Percentiles rank a stretch among this genome's conserved stretches.
These are phyloP conservation scores for Cichorium intybus DNA, from an alignment of 140 eudicot species.

Conservation along the genomic window DNA sequence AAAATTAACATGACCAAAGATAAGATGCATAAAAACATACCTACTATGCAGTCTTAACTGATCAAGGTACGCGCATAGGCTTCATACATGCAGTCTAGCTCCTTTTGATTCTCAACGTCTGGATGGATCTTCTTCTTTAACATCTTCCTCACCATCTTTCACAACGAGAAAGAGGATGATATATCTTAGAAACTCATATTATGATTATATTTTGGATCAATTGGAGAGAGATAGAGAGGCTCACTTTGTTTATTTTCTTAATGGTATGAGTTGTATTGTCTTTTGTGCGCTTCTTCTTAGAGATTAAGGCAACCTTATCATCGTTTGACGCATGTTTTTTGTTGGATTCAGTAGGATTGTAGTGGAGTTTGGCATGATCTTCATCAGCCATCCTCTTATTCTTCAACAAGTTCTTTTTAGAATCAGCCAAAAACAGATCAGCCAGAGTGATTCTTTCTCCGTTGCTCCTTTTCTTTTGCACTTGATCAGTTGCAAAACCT, in stretches of 20 bases:
- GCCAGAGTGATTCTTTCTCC: constrained; percentile 68
- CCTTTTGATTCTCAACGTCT: constrained; percentile 41
- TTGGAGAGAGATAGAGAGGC: constrained; percentile 3
- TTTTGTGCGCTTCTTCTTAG: constrained; percentile 37
- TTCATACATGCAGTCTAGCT: constrained; percentile 13
- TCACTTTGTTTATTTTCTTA: constrained; percentile 48
- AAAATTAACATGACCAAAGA: background rate
- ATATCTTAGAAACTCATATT: background rate
- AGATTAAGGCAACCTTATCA: constrained; percentile 27
- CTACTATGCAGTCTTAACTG: constrained; percentile 13
- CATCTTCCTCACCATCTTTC: constrained; percentile 55
- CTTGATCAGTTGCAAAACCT: background rate
- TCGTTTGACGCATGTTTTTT: constrained; percentile 9
- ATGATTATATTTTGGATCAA: background rate
- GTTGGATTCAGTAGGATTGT: constrained; percentile 10
- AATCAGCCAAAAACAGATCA: constrained; percentile 61
- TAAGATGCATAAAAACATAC: background rate
- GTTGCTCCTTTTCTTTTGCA: constrained; percentile 22
- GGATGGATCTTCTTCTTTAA: constrained; percentile 68
- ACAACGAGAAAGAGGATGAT: background rate
- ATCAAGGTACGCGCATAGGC: constrained; percentile 16
- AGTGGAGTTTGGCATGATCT: constrained; percentile 21
- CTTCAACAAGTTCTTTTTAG: constrained; percentile 27
- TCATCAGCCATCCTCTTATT: constrained; percentile 15
- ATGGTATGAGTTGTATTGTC: constrained; percentile 38